Percentiles rank a stretch among this genome's conserved stretches.
These are phyloP conservation scores for Phyllosticta citribraziliensis DNA, from an alignment of 2,329 filamentous ascomycete species.

Conservation along the genomic window DNA sequence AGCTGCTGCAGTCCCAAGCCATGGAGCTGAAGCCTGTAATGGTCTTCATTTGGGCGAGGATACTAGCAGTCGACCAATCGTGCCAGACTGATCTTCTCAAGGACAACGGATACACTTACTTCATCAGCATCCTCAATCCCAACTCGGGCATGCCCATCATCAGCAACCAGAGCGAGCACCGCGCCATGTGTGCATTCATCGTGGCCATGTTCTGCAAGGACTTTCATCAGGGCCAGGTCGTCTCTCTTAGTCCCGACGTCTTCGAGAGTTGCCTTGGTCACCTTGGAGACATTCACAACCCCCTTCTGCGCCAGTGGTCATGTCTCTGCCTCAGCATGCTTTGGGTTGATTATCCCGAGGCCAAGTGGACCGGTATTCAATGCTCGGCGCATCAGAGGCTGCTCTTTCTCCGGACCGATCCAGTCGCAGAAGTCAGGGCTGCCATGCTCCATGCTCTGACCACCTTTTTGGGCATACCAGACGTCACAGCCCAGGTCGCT, in stretches of 20 bases:
- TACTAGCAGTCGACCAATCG: slow-evolving; percentile 87
- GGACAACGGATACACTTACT: slow-evolving; percentile 95
- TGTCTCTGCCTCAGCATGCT: slow-evolving; percentile 92
- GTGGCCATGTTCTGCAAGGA: slow-evolving; percentile 94
- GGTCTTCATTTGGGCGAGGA: slow-evolving; percentile 98
- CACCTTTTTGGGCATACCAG: slow-evolving; percentile 86
- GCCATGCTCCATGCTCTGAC: slow-evolving; percentile 91
- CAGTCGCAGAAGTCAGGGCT: slow-evolving; percentile 83
- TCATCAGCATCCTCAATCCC: slow-evolving; percentile 83
- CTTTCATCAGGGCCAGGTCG: slow-evolving; percentile 82
- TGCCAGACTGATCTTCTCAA: slow-evolving; percentile 92
- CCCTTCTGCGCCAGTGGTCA: slow-evolving; percentile 86
- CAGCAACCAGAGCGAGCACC: slow-evolving; percentile 83
- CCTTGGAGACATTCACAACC: slow-evolving; percentile 76
- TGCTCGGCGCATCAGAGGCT: slow-evolving; percentile 76
- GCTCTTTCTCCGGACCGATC: slow-evolving; percentile 70
- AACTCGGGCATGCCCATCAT: slow-evolving; percentile 65
- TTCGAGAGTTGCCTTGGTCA: slow-evolving; percentile 81
- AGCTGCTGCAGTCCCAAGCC: slow-evolving; percentile 88
- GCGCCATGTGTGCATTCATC: slow-evolving; percentile 98
- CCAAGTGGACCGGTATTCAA: slow-evolving; percentile 91
- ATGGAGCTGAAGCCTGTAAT: slow-evolving; percentile 94
- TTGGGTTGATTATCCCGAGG: slow-evolving; percentile 83
- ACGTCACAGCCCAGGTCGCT: slow-evolving; percentile 82
- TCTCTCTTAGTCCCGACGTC: slow-evolving; percentile 82